Evolutionary conservation across 2,329 filamentous ascomycete genomes (phyloP).

Genomic region (Leptosphaerulina australis): DNA sequence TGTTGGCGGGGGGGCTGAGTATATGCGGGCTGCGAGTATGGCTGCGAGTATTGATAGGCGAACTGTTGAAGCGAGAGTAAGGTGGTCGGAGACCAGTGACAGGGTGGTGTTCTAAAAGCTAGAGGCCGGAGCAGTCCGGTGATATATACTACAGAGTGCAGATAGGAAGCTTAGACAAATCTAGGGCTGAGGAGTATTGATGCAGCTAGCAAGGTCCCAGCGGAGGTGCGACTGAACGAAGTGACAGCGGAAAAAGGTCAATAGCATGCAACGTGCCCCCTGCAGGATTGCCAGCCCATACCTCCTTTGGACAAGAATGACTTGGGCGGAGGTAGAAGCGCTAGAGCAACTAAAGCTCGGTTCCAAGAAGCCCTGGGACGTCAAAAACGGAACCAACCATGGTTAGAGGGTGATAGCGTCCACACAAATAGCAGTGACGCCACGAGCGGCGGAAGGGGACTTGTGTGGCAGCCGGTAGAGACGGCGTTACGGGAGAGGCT

Average conservation of each 20-base stretch:
- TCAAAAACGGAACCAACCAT: slow-evolving; percentile 40
- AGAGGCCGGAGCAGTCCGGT: slow-evolving; percentile 34
- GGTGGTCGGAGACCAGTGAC: slow-evolving; percentile 44
- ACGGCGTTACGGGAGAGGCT: slow-evolving; percentile 44
- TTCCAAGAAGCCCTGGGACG: slow-evolving; percentile 36
- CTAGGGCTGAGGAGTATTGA: slow-evolving; percentile 22
- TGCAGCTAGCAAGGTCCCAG: slow-evolving; percentile 16
- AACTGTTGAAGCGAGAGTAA: slow-evolving; percentile 41
- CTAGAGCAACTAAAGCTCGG: slow-evolving; percentile 47
- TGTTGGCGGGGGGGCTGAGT: slow-evolving; percentile 42
- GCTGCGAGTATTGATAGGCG: slow-evolving; percentile 36
- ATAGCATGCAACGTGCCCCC: slow-evolving; percentile 41
- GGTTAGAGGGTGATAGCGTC: slow-evolving; percentile 29
- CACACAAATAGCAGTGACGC: slow-evolving; percentile 48
- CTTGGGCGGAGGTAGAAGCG: slow-evolving; percentile 40
- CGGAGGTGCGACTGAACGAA: slow-evolving; percentile 19
- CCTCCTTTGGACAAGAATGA: slow-evolving; percentile 46
- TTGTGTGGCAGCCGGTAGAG: slow-evolving; percentile 42
- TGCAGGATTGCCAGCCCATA: slow-evolving; percentile 38
- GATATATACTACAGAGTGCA: slow-evolving; percentile 44
- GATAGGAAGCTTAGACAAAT: slow-evolving; percentile 39
- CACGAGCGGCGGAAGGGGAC: slow-evolving; percentile 38
- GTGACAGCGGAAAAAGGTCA: slow-evolving; percentile 20
- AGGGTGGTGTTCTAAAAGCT: slow-evolving; percentile 36
- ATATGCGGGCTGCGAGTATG: slow-evolving; percentile 41